Percentiles rank a stretch among this genome's conserved stretches.
Conservation (phyloP, 768 basidiomycete genomes). For the Trametes gibbosa region DNA sequence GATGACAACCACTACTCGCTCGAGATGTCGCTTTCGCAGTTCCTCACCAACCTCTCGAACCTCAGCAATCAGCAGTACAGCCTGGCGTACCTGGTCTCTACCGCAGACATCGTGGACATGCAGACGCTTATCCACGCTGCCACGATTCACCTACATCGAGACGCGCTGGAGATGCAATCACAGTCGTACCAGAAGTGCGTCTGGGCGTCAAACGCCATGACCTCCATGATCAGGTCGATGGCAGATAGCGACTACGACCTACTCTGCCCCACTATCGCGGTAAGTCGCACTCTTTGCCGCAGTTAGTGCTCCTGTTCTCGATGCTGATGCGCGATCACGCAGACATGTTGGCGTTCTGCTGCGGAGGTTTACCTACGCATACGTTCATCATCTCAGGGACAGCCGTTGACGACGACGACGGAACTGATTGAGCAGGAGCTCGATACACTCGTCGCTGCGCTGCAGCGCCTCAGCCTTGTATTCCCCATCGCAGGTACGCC, state of each 20-base stretch:
- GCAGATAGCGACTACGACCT: slow-evolving; percentile 49
- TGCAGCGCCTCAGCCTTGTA: slow-evolving; percentile 34
- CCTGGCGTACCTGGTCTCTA: background rate
- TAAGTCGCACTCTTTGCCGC: slow-evolving; percentile 31
- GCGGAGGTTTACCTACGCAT: slow-evolving; percentile 40
- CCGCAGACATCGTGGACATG: slow-evolving; percentile 44
- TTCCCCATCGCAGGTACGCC: slow-evolving; percentile 39
- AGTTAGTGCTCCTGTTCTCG: background rate
- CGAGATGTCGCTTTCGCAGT: slow-evolving; percentile 45
- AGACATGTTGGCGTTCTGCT: slow-evolving; percentile 41
- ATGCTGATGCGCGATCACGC: background rate
- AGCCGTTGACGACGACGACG: slow-evolving; percentile 14
- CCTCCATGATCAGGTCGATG: slow-evolving; percentile 45
- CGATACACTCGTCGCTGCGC: slow-evolving; percentile 33
- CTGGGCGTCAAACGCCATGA: slow-evolving; percentile 42
- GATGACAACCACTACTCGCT: slow-evolving; percentile 35
- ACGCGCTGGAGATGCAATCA: slow-evolving; percentile 32
- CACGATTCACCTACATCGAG: slow-evolving; percentile 49
- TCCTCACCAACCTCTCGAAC: slow-evolving; percentile 40
- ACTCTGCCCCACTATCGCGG: slow-evolving; percentile 53
- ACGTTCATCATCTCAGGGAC: slow-evolving; percentile 25
- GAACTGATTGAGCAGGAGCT: slow-evolving; percentile 34
- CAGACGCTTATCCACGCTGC: slow-evolving; percentile 51
- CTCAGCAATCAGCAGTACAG: slow-evolving; percentile 34
- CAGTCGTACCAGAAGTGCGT: slow-evolving; percentile 38